Conservation (phyloP, 495 filamentous ascomycete species). For the Penicillium bialowiezense region DNA sequence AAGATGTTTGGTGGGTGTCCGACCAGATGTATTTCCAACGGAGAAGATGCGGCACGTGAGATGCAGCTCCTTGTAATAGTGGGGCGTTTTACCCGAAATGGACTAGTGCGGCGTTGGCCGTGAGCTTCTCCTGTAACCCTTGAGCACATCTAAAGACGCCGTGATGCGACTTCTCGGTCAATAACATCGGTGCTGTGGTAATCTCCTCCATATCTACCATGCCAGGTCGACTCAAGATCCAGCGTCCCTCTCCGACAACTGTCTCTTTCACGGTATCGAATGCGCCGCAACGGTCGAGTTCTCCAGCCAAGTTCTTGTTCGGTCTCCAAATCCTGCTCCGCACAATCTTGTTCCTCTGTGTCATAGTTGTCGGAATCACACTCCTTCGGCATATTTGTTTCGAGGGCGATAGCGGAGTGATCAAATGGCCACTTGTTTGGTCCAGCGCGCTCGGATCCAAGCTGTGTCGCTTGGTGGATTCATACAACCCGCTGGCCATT, state of each 20-base stretch:
- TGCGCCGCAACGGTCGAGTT: conserved; percentile 51
- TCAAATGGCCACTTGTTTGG: conserved; percentile 34
- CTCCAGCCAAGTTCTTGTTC: conserved; percentile 54
- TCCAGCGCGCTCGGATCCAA: conserved; percentile 26
- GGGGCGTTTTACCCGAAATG: conserved; percentile 7
- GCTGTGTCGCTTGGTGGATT: conserved; percentile 35
- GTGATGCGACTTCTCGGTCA: neutral
- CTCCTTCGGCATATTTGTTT: conserved; percentile 32
- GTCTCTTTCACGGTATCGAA: conserved; percentile 83
- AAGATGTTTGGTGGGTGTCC: conserved; percentile 14
- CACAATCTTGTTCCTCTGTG: conserved; percentile 37
- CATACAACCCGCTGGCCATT: conserved; percentile 31
- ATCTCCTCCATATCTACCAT: conserved; percentile 17
- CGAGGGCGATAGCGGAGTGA: conserved; percentile 16
- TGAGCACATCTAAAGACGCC: neutral
- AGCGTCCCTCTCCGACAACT: conserved; percentile 81
- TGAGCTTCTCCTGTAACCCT: conserved; percentile 7
- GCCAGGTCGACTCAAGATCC: conserved; percentile 57
- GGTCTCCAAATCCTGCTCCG: conserved; percentile 49
- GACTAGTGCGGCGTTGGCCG: conserved; percentile 19
- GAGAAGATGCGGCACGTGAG: conserved; percentile 24
- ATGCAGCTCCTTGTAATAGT: conserved; percentile 4
- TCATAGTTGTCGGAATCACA: conserved; percentile 40
- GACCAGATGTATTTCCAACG: conserved; percentile 17
- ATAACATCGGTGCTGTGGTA: neutral